Evolutionary conservation across 2,329 filamentous ascomycete species (phyloP).

Genomic region (Monosporascus sp.): DNA sequence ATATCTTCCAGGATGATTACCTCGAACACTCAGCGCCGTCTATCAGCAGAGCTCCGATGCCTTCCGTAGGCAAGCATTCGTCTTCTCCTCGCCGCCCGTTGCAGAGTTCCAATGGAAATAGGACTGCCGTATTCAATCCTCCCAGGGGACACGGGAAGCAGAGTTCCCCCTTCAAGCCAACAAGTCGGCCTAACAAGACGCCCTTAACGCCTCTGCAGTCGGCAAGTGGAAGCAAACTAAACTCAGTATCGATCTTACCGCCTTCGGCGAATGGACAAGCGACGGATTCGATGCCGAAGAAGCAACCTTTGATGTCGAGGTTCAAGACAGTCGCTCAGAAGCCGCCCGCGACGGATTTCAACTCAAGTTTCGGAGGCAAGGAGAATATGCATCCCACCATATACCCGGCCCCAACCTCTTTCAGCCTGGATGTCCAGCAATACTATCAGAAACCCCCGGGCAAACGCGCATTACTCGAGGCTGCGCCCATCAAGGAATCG

Average conservation of each 20-base stretch:
- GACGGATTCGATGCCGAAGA: constrained; percentile 68
- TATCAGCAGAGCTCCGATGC: constrained; percentile 54
- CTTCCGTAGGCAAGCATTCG: constrained; percentile 37
- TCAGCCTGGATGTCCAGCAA: constrained; percentile 46
- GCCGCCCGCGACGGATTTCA: constrained; percentile 41
- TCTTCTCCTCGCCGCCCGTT: constrained; percentile 40
- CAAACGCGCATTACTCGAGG: constrained; percentile 65
- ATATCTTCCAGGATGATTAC: constrained; percentile 49
- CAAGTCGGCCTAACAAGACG: constrained; percentile 49
- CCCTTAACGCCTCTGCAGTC: constrained; percentile 55
- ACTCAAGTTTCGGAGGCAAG: constrained; percentile 39
- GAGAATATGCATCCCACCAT: constrained; percentile 51
- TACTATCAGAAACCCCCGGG: constrained; percentile 48
- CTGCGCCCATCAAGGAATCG: constrained; percentile 65
- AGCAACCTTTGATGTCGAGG: constrained; percentile 51
- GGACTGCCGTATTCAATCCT: constrained; percentile 55
- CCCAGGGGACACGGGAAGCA: constrained; percentile 46
- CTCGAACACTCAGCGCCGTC: constrained; percentile 41
- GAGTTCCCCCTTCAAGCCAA: constrained; percentile 66
- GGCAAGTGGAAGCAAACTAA: constrained; percentile 54
- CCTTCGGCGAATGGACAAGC: constrained; percentile 48
- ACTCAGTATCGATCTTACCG: constrained; percentile 62
- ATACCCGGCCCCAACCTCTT: constrained; percentile 42
- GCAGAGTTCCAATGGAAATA: constrained; percentile 51
- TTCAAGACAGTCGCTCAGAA: constrained; percentile 55